These are phyloP conservation scores for Orobanche coerulescens DNA, from an alignment of 257 asterid genomes.

Conservation along the genomic window DNA sequence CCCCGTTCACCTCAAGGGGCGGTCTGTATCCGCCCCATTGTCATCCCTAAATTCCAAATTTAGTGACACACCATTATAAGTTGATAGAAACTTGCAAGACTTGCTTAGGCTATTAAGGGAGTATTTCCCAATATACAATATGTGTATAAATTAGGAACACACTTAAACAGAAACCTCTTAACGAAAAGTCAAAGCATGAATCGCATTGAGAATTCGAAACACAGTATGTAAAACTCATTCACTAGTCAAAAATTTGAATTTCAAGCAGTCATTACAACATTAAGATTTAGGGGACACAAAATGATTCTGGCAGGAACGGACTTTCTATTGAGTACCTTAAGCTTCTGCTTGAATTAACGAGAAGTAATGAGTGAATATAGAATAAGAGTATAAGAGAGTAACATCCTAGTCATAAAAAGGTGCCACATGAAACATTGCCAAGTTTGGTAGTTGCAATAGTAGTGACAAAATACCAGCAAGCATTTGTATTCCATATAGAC, in stretches of 20 bases:
- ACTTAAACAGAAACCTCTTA: not conserved
- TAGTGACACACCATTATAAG: not conserved
- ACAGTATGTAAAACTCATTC: too few relatives aligned
- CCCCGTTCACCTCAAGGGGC: too few relatives aligned
- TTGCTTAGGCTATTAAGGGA: not conserved
- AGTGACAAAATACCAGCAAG: too few relatives aligned
- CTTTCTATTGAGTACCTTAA: not conserved
- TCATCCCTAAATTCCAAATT: too few relatives aligned
- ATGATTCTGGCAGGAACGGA: not conserved
- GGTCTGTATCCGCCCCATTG: too few relatives aligned
- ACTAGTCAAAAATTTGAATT: too few relatives aligned
- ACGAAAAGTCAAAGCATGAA: not conserved
- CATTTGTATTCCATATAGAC: too few relatives aligned
- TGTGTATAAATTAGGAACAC: not conserved
- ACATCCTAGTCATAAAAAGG: too few relatives aligned
- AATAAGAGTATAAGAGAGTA: too few relatives aligned
- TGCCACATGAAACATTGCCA: not conserved
- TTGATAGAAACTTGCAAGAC: not conserved
- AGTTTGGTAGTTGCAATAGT: not conserved
- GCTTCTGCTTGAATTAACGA: not conserved
- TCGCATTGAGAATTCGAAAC: too few relatives aligned
- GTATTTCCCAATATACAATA: not conserved
- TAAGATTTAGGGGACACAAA: too few relatives aligned
- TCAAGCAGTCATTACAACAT: too few relatives aligned
- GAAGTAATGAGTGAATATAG: not conserved